Base-by-base conservation (phyloP, 169 alveolate genomes). In the Eimeria maxima region DNA sequence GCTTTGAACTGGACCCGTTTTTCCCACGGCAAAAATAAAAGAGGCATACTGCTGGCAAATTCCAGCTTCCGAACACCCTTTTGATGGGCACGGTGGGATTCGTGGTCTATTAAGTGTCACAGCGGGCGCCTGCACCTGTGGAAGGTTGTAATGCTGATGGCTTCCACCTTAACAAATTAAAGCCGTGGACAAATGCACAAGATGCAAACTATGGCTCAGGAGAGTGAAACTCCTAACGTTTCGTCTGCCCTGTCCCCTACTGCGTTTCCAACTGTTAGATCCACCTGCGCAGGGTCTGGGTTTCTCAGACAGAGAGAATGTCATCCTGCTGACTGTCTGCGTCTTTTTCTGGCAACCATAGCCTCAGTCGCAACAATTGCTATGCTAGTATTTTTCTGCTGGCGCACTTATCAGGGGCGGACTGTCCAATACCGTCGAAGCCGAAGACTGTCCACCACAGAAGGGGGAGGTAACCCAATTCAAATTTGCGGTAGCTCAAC, bases 391-490 rank as follows among this genome's bases (percentile, higher is more conserved):
- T 69, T 33, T 14, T 69, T 69, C 50, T 69, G 80, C 16, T 69
- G 24, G 24, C 14, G 80, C 47, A 47, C 13, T 10, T 29, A 29
- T 47, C 6, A 6, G 50, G 16, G 80, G 13, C 80, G 80, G 3
- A 24, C 50, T 1, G 50, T 33, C 50, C 80, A 29, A 10, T 5
- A 27, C 80, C 20, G 13, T 69, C 24, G 50, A 29, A 69, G 24
- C 80, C 50, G 80, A 45, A 27, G 80, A 24, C 80, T 69, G 45
- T 45, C 80, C 80, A 69, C 11, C 50, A 29, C 50, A 69, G 80
- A 33, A 69, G 80, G 13, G 14, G 50, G 3, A 18, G 33, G 47
- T 27, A 47, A 10, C 33, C 11, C 80, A 14, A 5, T 16, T 33
- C 45, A n/a, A 1, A 22, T 16, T 69, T 69, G 80, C 47, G n/a